These are phyloP conservation scores for Brassica incana DNA, from an alignment of 345 rosid genomes.

Conservation along the genomic window DNA sequence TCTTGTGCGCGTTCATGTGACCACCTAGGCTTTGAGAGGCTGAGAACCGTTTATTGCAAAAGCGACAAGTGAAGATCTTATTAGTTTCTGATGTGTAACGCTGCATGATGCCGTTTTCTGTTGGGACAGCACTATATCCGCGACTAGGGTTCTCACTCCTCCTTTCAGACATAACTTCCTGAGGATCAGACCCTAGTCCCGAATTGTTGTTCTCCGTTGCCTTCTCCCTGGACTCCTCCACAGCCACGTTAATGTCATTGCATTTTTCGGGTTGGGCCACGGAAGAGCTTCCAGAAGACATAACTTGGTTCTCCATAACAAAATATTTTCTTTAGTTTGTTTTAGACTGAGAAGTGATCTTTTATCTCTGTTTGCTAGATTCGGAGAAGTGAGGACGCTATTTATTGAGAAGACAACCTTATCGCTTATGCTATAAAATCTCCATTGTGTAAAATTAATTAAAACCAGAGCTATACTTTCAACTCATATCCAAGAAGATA, in stretches of 20 bases:
- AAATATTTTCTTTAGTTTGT: not conserved
- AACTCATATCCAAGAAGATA: conserved; percentile 6
- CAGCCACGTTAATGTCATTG: not conserved
- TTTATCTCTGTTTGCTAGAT: conserved; percentile 29
- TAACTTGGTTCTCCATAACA: conserved; percentile 18
- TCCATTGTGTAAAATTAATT: conserved; percentile 6
- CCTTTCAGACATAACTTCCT: not conserved
- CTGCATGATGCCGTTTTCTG: conserved; percentile 27
- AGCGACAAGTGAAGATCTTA: conserved; percentile 27
- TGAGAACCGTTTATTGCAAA: conserved; percentile 44
- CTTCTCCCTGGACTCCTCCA: not conserved
- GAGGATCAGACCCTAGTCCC: conserved; percentile 8
- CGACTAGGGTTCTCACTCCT: conserved; percentile 17
- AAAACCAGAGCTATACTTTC: conserved; percentile 5
- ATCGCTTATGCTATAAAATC: conserved; percentile 34
- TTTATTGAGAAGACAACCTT: conserved; percentile 24
- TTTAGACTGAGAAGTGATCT: conserved; percentile 16
- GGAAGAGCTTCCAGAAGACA: conserved; percentile 35
- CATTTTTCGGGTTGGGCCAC: not conserved
- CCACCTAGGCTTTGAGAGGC: conserved; percentile 90
- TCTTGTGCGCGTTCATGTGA: conserved; percentile 91
- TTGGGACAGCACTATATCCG: conserved; percentile 15
- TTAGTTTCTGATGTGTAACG: conserved; percentile 20
- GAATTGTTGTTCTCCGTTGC: not conserved
- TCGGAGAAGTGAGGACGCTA: conserved; percentile 16